A percentile compares a stretch with the other conserved stretches of the same genome.
These are phyloP conservation scores for Dictyostelium firmibasis DNA, from an alignment of 78 protist species.

Conservation along the genomic window DNA sequence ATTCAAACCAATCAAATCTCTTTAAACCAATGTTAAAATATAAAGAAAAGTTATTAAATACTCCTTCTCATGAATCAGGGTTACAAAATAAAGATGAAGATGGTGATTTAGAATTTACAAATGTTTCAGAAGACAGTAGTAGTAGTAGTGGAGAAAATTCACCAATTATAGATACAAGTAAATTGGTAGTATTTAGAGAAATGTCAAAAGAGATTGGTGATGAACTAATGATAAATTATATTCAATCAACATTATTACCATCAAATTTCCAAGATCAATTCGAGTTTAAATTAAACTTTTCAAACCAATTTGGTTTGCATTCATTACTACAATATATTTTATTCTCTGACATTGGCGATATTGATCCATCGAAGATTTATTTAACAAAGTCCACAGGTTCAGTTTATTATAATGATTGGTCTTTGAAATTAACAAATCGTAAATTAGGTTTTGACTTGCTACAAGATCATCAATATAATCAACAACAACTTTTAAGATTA, in stretches of 20 bases:
- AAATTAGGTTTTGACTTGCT: not conserved
- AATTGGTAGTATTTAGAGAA: slow-evolving; percentile 31
- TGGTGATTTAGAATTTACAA: not conserved
- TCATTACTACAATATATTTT: slow-evolving; percentile 12
- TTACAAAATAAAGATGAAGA: not conserved
- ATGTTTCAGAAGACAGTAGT: not conserved
- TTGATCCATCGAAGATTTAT: slow-evolving; percentile 30
- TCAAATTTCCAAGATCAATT: slow-evolving; percentile 25
- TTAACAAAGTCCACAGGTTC: slow-evolving; percentile 24
- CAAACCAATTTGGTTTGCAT: slow-evolving; percentile 59
- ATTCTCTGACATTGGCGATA: not conserved
- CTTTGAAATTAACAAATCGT: not conserved
- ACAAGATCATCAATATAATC: not conserved
- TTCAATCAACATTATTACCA: not conserved
- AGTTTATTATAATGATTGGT: slow-evolving; percentile 55
- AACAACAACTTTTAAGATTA: slow-evolving; percentile 17
- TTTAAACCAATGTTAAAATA: slow-evolving; percentile 14
- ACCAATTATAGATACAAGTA: slow-evolving; percentile 5
- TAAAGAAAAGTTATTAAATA: not conserved
- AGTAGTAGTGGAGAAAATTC: not conserved
- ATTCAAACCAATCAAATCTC: not conserved
- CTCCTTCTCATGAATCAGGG: not conserved
- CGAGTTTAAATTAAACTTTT: slow-evolving; percentile 43
- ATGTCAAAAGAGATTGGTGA: slow-evolving; percentile 33
- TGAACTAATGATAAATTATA: not conserved